These are phyloP conservation scores for Epithemia pelagica DNA, from an alignment of 108 stramenopile species.

Conservation along the genomic window DNA sequence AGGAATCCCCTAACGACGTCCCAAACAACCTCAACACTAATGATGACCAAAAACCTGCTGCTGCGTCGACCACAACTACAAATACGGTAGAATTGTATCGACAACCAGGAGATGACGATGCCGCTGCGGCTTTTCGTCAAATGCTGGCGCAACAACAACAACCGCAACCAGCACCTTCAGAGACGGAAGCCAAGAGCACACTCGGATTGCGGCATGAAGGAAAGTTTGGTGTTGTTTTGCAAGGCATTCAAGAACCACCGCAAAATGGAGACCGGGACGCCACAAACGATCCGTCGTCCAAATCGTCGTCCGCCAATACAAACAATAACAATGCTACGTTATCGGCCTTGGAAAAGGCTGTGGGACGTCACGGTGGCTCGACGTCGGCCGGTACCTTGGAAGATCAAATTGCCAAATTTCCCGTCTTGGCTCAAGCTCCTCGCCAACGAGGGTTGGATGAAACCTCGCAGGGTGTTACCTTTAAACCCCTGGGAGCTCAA, in stretches of 20 bases:
- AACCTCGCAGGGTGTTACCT: constrained; percentile 45
- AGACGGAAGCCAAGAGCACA: no score
- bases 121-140: constrained; percentile 73
- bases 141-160: constrained; percentile 40
- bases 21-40: neutral
- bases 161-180: neutral
- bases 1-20: neutral
- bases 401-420: constrained; percentile 74
- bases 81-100: constrained; percentile 12
- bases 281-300: neutral
- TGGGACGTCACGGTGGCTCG: constrained; percentile 45
- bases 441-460: constrained; percentile 49
- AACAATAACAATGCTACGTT: constrained; percentile 11
- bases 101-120: constrained; percentile 75
- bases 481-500: constrained; percentile 75
- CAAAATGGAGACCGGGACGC: neutral
- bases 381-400: constrained; percentile 40
- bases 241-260: constrained; percentile 21
- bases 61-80: neutral
- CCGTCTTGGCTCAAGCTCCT: constrained; percentile 72
- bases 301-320: neutral
- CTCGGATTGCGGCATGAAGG: neutral
- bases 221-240: constrained; percentile 25
- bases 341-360: constrained; percentile 71
- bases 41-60: constrained; percentile 5